Evolutionary conservation across 2,329 filamentous ascomycete species (phyloP).

Genomic region (Colletotrichum plurivorum): DNA sequence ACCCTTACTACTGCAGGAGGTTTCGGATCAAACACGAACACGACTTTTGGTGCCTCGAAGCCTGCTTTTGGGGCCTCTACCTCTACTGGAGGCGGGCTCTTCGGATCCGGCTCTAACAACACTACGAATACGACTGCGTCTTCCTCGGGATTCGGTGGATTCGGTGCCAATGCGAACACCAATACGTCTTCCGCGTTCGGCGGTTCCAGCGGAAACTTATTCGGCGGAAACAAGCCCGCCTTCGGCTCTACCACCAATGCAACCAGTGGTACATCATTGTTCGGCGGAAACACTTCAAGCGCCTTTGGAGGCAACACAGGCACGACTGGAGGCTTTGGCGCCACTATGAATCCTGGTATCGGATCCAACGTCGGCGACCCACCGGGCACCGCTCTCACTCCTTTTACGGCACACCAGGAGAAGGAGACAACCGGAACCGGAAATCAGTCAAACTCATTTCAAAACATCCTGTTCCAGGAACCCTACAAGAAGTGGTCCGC

Average conservation of each 20-base stretch:
- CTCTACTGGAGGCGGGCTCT: constrained; percentile 59
- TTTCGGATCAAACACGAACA: constrained; percentile 54
- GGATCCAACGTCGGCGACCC: constrained; percentile 69
- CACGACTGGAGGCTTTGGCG: constrained; percentile 58
- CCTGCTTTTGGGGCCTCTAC: constrained; percentile 33
- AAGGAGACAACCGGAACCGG: constrained; percentile 75
- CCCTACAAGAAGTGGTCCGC: constrained; percentile 91
- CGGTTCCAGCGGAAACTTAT: constrained; percentile 63
- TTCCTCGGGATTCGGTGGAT: constrained; percentile 57
- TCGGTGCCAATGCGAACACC: constrained; percentile 51
- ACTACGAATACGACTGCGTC: constrained; percentile 53
- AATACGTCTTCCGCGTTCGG: constrained; percentile 54
- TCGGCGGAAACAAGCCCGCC: constrained; percentile 64
- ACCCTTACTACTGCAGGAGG: constrained; percentile 12
- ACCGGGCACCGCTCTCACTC: constrained; percentile 78
- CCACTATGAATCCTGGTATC: constrained; percentile 63
- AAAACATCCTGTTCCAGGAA: constrained; percentile 84
- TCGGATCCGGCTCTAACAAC: constrained; percentile 57
- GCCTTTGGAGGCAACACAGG: constrained; percentile 55
- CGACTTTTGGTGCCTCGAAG: constrained; percentile 55
- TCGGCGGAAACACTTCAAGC: constrained; percentile 57
- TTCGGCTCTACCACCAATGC: constrained; percentile 62
- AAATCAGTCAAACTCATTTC: constrained; percentile 75
- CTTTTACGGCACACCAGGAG: constrained; percentile 79
- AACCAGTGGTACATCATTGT: constrained; percentile 61